Base-by-base conservation (phyloP, 495 filamentous ascomycete genomes). In the Apiosordaria backusii region DNA sequence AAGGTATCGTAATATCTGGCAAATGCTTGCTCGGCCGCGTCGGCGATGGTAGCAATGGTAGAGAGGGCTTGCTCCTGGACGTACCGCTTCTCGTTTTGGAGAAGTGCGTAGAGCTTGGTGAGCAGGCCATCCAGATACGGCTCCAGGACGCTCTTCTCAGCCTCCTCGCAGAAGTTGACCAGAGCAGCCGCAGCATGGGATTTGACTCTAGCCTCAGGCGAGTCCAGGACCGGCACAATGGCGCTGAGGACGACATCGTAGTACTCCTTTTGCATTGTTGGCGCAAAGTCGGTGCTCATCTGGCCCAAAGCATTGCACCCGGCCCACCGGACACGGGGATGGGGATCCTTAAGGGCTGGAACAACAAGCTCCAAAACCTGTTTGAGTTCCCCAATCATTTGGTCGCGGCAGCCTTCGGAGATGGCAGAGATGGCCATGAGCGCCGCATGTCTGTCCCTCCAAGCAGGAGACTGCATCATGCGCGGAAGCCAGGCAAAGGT, bases 371-470 rank as follows among this genome's bases (percentile, higher is more conserved):
- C 92, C 65, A 99, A 82, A 23, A 99, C 94, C 75, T 97, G 92
- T 73, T 91, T 90, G 4, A 99, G 82, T 74, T 99, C 94, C 57
- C 90, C 91, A 64, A 94, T 85, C 96, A 99, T 99, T 67, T 97
- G 82, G 24, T 98, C 96, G 62, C 92, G 87, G 72, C 96, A 99
- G 22, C 96, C 96, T 77, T 99, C 96, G 0, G 96, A 98, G 68
- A 99, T 99, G 66, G 96, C 96, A 21, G 96, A 98, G 62, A 99
- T 96, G 9, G 96, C 96, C 96, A 99, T 99, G 62, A 99, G 87
- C 64, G 96, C 95, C 9, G 96, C 96, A 75, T 99, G 96, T 55
- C 94, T 87, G 77, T 99, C 95, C 72, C 92, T 88, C 96, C 96
- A 99, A 53, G 91, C 86, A 66, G 90, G 88, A 19, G 96, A 98